A percentile compares a stretch with the other conserved stretches of the same genome.
Conservation (phyloP, 2,329 filamentous ascomycete species). For the Aspergillus spinulosporus region DNA sequence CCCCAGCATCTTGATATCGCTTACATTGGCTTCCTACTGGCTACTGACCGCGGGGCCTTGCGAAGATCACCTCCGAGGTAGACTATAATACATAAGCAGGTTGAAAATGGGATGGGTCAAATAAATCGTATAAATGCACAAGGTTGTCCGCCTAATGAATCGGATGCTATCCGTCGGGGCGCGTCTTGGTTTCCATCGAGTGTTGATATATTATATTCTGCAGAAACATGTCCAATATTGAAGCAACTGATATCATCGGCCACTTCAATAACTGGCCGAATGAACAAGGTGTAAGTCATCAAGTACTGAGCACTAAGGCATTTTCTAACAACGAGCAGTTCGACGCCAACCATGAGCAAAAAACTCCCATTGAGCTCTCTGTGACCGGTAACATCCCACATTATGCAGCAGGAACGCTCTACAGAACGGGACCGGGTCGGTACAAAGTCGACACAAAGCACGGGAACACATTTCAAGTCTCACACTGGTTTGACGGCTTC, state of each 20-base stretch:
- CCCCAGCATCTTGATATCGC: neutral
- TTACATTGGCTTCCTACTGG: conserved; percentile 3
- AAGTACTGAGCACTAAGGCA: neutral
- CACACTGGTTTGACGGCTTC: conserved; percentile 82
- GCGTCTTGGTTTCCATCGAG: neutral
- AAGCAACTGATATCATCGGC: neutral
- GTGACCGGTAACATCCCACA: conserved; percentile 68
- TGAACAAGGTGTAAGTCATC: conserved; percentile 47
- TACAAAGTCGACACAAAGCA: conserved; percentile 61
- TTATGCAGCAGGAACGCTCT: conserved; percentile 71
- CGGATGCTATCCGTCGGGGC: neutral
- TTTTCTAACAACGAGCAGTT: conserved; percentile 53
- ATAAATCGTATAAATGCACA: neutral
- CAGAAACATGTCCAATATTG: conserved; percentile 3
- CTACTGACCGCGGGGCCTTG: neutral
- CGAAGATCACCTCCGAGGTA: neutral
- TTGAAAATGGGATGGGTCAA: neutral
- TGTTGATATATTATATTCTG: neutral
- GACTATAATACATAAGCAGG: neutral
- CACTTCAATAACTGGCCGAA: conserved; percentile 54
- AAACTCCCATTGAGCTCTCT: conserved; percentile 62
- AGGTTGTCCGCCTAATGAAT: neutral
- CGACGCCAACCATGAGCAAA: conserved; percentile 65
- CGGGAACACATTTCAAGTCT: conserved; percentile 60
- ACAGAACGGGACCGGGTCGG: conserved; percentile 71